Percentiles rank a stretch among this genome's conserved stretches.
These are phyloP conservation scores for Dactylellina haptotyla DNA, from an alignment of 2,329 filamentous ascomycete species.

Conservation along the genomic window DNA sequence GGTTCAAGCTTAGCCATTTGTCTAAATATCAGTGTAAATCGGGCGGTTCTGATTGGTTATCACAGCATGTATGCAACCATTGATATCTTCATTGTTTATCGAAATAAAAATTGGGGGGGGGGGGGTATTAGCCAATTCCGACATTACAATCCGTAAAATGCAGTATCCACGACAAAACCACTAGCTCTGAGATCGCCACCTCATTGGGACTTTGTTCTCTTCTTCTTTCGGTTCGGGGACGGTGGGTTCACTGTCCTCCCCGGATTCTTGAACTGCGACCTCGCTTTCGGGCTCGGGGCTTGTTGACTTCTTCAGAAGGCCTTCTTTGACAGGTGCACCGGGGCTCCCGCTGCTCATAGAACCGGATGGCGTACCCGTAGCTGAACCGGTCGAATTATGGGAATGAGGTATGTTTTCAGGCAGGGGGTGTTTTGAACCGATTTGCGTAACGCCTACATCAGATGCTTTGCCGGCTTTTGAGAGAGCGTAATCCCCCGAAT, in stretches of 20 bases:
- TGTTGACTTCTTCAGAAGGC: conserved; percentile 48
- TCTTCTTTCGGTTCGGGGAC: conserved; percentile 51
- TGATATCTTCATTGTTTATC: no score
- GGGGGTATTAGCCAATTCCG: no score
- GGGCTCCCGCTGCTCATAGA: conserved; percentile 43
- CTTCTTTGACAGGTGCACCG: conserved; percentile 55
- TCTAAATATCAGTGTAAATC: no score
- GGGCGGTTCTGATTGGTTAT: no score
- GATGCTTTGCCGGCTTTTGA: conserved; percentile 97
- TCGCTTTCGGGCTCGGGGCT: conserved; percentile 56
- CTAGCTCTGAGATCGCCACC: conserved; percentile 51
- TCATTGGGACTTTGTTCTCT: conserved; percentile 38
- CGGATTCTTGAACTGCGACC: conserved; percentile 55
- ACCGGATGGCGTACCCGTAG: conserved; percentile 53
- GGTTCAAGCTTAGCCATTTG: no score
- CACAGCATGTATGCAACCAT: no score
- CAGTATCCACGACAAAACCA: conserved; percentile 2
- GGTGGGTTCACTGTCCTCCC: conserved; percentile 52
- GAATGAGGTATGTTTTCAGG: conserved; percentile 90
- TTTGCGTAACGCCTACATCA: conserved; percentile 89
- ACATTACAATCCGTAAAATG: not conserved
- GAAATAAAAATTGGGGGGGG: no score
- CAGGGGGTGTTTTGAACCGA: conserved; percentile 92
- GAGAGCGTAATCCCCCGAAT: conserved; percentile 94
- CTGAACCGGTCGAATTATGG: conserved; percentile 31